These are phyloP conservation scores for Pyracantha coccinea DNA, from an alignment of 331 rosid genomes.

Conservation along the genomic window DNA sequence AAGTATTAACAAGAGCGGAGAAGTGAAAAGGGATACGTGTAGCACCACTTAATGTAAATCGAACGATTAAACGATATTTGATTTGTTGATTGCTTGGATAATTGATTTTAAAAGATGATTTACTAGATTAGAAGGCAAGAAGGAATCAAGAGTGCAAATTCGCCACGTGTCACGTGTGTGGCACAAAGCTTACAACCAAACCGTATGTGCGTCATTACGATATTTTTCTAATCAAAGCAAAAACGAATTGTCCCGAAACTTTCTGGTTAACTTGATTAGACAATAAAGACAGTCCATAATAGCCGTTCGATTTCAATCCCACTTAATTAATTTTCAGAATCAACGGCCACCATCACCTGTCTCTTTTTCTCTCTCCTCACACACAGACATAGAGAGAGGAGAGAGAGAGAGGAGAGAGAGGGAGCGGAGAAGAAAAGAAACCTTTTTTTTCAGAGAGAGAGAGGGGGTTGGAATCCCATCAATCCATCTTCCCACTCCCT, in stretches of 20 bases:
- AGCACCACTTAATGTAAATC: no score
- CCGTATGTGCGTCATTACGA: not conserved
- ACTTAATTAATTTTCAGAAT: not conserved
- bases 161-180: not conserved
- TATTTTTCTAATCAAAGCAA: not conserved
- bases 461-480: slow-evolving; percentile 33
- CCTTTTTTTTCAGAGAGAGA: slow-evolving; percentile 10
- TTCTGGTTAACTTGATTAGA: not conserved
- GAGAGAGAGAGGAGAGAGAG: not conserved
- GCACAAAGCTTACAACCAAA: not conserved
- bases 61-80: no score
- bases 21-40: no score
- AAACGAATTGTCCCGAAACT: not conserved
- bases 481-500: slow-evolving; percentile 18
- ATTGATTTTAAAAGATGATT: no score
- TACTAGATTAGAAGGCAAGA: not conserved
- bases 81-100: no score
- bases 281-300: not conserved
- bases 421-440: slow-evolving; percentile 30
- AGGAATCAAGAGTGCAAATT: no score
- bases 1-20: no score
- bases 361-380: slow-evolving; percentile 19
- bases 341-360: slow-evolving; percentile 28
- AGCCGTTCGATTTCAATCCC: slow-evolving; percentile 23
- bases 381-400: not conserved